Evolutionary conservation across 1,284 basidiomycete species (phyloP).

Genomic region (Irpex lacteus): DNA sequence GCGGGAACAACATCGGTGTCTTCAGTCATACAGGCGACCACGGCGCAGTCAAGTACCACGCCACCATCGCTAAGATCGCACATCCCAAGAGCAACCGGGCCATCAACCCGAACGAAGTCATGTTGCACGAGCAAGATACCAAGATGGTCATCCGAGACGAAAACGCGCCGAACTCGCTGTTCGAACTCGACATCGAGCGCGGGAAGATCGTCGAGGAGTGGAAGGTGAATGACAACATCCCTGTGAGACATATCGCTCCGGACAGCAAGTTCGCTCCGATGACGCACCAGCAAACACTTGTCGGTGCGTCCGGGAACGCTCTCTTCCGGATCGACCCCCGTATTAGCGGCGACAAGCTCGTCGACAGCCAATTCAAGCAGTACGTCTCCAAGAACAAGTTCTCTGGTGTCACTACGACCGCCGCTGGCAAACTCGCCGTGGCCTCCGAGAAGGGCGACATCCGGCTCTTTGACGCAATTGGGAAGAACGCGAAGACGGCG

Average conservation of each 20-base stretch:
- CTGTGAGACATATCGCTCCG: constrained; percentile 88
- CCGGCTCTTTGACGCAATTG: constrained; percentile 92
- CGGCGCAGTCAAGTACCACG: constrained; percentile 77
- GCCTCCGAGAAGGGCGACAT: constrained; percentile 98
- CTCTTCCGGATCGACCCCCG: constrained; percentile 98
- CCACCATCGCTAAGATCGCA: constrained; percentile 83
- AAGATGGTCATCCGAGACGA: constrained; percentile 96
- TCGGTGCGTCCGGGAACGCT: constrained; percentile 92
- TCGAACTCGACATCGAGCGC: constrained; percentile 90
- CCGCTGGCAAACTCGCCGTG: constrained; percentile 84
- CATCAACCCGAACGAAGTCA: constrained; percentile 89
- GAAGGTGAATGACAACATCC: constrained; percentile 91
- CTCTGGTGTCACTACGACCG: constrained; percentile 90
- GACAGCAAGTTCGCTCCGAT: constrained; percentile 95
- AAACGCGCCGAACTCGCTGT: constrained; percentile 80
- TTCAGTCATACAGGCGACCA: constrained; percentile 79
- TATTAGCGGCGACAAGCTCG: constrained; percentile 86
- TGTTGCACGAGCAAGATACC: constrained; percentile 96
- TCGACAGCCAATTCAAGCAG: constrained; percentile 95
- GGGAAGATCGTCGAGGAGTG: constrained; percentile 99
- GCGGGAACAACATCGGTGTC: constrained; percentile 97
- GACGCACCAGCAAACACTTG: constrained; percentile 89
- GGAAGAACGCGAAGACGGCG: constrained; percentile 99
- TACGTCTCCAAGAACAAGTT: constrained; percentile 96
- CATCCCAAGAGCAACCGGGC: constrained; percentile 75